phyloP scores from a whole-genome alignment of 768 basidiomycete genomes.

The Cyclocybe cylindracea region DNA sequence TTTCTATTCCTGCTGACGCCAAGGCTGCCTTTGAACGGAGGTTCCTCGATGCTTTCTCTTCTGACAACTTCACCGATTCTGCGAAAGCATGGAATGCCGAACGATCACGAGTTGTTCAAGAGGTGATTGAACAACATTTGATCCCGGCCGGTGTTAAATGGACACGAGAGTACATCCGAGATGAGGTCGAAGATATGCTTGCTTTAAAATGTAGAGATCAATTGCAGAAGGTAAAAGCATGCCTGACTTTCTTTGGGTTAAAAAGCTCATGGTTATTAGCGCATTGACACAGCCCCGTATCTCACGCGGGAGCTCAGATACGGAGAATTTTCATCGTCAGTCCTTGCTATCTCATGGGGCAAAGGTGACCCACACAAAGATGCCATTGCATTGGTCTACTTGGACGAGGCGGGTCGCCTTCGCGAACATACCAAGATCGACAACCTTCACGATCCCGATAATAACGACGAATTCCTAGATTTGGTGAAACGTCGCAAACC shows the following conservation, averaged over 20 bases:
- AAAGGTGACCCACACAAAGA: conserved; percentile 94
- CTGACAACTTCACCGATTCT: conserved; percentile 81
- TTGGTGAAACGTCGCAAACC: conserved; percentile 83
- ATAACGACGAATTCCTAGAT: conserved; percentile 74
- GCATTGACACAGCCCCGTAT: conserved; percentile 83
- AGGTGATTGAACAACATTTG: conserved; percentile 79
- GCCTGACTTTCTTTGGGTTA: not conserved
- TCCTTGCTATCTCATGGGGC: conserved; percentile 93
- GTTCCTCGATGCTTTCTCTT: conserved; percentile 80
- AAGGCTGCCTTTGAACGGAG: conserved; percentile 71
- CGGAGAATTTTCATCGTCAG: conserved; percentile 73
- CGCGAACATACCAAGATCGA: conserved; percentile 91
- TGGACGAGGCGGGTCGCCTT: conserved; percentile 87
- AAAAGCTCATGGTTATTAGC: conserved; percentile 43
- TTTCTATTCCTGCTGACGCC: conserved; percentile 64
- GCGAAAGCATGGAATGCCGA: conserved; percentile 92
- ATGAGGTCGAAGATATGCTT: conserved; percentile 87
- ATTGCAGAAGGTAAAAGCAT: conserved; percentile 65
- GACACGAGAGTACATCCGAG: conserved; percentile 84
- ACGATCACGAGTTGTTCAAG: conserved; percentile 74
- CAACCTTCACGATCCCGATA: conserved; percentile 74
- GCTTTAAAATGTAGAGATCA: conserved; percentile 65
- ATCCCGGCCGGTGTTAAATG: conserved; percentile 85
- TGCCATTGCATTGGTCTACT: conserved; percentile 78
- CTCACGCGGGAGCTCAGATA: conserved; percentile 57